These are phyloP conservation scores for Trichosanthes cucumerina DNA, from an alignment of 306 rosid genomes.

Conservation along the genomic window DNA sequence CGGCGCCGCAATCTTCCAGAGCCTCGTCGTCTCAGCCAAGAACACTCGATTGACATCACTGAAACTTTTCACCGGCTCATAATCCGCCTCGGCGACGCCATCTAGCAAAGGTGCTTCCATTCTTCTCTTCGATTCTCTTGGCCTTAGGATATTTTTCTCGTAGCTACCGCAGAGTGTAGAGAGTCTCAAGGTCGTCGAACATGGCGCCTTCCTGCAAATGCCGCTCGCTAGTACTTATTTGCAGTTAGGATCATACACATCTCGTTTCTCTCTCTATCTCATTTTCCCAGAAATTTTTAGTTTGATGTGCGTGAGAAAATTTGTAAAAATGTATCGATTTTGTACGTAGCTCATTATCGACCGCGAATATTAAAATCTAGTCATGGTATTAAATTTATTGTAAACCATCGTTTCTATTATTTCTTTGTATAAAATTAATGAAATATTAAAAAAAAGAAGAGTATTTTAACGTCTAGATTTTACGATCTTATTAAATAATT, in stretches of 20 bases:
- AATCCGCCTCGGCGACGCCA: constrained; percentile 18
- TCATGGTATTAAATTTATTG: no score
- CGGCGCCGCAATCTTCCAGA: constrained; percentile 57
- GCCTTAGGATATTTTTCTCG: background rate
- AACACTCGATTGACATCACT: constrained; percentile 20
- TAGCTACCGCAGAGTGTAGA: background rate
- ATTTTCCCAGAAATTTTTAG: no score
- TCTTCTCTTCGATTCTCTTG: background rate
- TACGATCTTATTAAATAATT: no score
- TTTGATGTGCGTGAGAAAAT: no score
- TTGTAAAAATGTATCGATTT: no score
- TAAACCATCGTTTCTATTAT: no score
- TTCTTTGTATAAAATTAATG: no score
- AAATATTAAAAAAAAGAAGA: no score
- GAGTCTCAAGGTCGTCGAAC: background rate
- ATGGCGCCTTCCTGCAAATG: background rate
- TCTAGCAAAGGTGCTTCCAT: constrained; percentile 15
- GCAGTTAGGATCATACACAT: background rate
- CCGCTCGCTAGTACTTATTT: background rate
- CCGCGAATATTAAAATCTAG: no score
- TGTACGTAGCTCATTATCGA: no score
- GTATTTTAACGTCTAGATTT: no score
- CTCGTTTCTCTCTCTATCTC: background rate
- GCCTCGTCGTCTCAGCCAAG: constrained; percentile 26
- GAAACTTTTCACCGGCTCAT: constrained; percentile 19